Evolutionary conservation across 2,329 filamentous ascomycete species (phyloP), one percentile per base, ranked within the genome.

Genomic region (Chaetomium sp.): DNA sequence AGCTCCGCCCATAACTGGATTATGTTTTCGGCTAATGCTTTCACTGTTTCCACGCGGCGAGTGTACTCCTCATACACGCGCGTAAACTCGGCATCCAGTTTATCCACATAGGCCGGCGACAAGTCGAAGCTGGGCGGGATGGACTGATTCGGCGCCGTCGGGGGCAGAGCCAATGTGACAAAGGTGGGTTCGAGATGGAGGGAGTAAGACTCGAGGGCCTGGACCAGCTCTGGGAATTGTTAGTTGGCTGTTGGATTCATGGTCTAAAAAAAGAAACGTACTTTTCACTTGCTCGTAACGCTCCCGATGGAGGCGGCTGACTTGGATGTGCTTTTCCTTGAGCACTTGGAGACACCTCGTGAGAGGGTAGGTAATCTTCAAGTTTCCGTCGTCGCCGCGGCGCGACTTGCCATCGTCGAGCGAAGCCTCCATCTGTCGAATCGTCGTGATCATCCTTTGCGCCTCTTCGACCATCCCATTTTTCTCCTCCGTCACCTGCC

Each of bases 61-160:
- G 89, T 92, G 78, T 98, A 99, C 79, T 99, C 96, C 73, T 98
- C 93, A 77, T 98, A 98, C 23, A 99, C 92, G 66, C 93, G 87
- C 12, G 92, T 92, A 74, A 98, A 99, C 77, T 99, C 95, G 61
- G 85, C 83, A 75, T 99, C 94, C 23, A 99, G 85, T 64, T 89
- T 88, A 67, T 91, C 87, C 60, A 97, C 91, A 73, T 98, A 99
- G 4, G 89, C 84, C 0, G 91, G 88, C 0, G 94, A 97, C n/a
- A 99, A 87, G 73, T 98, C 93, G 76, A 99, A 98, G 60, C 85
- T 90, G 2, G 92, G 87, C 0, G 93, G 87, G 47, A 96, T 83
- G 13, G 88, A 88, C 54, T 91, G 87, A 70, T 92, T 90, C 5
- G 90, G 87, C 1, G 86, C 87, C 3, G 90, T 93, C 0, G 94